phyloP scores from a whole-genome alignment of 768 basidiomycete species.

The Amanita molliuscula region DNA sequence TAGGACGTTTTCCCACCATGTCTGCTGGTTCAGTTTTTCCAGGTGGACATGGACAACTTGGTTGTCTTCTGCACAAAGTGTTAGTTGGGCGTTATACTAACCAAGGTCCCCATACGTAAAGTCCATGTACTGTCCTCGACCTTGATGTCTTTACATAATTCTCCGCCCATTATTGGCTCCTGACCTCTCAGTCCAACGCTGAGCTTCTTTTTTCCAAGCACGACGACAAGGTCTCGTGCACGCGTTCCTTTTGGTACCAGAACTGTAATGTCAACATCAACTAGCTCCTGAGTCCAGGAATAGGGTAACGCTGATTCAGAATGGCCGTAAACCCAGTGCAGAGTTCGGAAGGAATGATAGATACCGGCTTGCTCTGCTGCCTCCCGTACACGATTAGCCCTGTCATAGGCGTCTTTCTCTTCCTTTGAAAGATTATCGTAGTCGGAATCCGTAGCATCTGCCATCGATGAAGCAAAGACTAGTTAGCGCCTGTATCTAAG shows the following conservation, averaged over 20 bases:
- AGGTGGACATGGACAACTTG: conserved; percentile 63
- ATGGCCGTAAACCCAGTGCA: conserved; percentile 12
- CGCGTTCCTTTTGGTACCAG: conserved; percentile 85
- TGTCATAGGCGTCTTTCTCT: conserved; percentile 67
- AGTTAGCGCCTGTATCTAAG: conserved; percentile 5
- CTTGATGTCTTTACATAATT: conserved; percentile 89
- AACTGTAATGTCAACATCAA: conserved; percentile 74
- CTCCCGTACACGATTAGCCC: conserved; percentile 59
- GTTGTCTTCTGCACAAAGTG: conserved; percentile 55
- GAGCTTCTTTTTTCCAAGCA: conserved; percentile 74
- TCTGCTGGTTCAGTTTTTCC: conserved; percentile 78
- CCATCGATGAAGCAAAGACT: conserved; percentile 10
- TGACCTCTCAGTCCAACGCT: conserved; percentile 78
- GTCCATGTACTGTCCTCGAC: conserved; percentile 98
- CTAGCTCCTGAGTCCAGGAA: conserved; percentile 82
- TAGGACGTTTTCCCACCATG: conserved; percentile 98
- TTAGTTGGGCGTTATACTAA: neutral
- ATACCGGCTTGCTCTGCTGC: conserved; percentile 76
- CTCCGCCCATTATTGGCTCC: conserved; percentile 80
- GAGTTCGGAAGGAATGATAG: conserved; percentile 15
- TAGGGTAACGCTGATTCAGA: conserved; percentile 69
- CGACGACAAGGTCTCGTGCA: conserved; percentile 61
- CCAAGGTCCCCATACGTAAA: conserved; percentile 45
- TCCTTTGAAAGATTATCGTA: conserved; percentile 72
- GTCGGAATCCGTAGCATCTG: conserved; percentile 29